Conservation (phyloP, 1,284 basidiomycete genomes). For the Kwoniella shivajii region DNA sequence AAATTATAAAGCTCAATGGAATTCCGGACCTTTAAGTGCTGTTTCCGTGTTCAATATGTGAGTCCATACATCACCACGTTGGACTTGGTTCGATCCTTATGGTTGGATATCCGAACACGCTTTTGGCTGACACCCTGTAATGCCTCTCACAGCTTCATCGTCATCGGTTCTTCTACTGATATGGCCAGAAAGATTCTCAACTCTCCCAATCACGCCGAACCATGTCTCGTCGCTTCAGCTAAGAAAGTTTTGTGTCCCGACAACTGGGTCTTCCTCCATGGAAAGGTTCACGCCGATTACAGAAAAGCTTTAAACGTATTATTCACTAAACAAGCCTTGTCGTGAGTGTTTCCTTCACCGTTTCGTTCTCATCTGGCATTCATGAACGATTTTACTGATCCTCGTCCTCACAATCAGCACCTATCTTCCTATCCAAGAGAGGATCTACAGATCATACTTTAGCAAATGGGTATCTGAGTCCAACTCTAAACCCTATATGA, state of each 20-base stretch:
- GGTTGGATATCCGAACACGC: background rate
- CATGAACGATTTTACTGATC: constrained; percentile 15
- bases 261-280: constrained; percentile 98
- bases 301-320: constrained; percentile 87
- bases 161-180: constrained; percentile 90
- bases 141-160: constrained; percentile 73
- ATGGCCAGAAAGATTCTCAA: constrained; percentile 91
- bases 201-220: constrained; percentile 84
- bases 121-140: background rate
- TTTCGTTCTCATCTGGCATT: background rate
- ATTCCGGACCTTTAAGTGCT: constrained; percentile 77
- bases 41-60: constrained; percentile 96
- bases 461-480: constrained; percentile 66
- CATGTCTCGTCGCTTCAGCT: constrained; percentile 90
- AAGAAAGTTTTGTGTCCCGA: constrained; percentile 84
- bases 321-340: constrained; percentile 91
- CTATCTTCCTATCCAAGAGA: constrained; percentile 86
- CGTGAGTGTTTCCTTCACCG: constrained; percentile 58
- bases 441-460: constrained; percentile 78
- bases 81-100: too few species aligned
- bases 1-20: constrained; percentile 86
- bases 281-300: constrained; percentile 92
- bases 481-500: constrained; percentile 76
- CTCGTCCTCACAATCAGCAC: constrained; percentile 59
- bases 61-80: constrained; percentile 49